phyloP scores from a whole-genome alignment of 768 basidiomycete genomes.

The Lactifluus echinatus region DNA sequence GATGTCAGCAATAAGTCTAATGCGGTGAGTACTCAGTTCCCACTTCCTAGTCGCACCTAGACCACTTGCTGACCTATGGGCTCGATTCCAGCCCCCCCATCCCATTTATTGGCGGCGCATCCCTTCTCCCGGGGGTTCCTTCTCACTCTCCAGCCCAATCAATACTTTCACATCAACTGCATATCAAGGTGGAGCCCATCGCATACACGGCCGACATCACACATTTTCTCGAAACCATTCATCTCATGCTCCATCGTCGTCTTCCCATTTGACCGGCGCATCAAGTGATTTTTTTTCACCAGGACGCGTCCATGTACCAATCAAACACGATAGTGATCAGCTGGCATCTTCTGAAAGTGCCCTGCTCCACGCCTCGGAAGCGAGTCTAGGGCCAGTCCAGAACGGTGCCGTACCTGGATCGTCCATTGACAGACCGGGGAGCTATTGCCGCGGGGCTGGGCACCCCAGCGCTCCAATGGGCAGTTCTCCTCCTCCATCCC shows the following conservation, averaged over 20 bases:
- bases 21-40: slow-evolving; percentile 3
- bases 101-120: slow-evolving; percentile 13
- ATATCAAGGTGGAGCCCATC: slow-evolving; percentile 5
- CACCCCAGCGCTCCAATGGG: slow-evolving; percentile 9
- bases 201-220: slow-evolving; percentile 4
- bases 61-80: not conserved
- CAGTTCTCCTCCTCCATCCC: not conserved
- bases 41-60: not conserved
- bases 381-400: slow-evolving; percentile 19
- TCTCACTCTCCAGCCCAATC: slow-evolving; percentile 10
- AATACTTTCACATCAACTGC: slow-evolving; percentile 3
- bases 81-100: slow-evolving; percentile 6
- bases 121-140: slow-evolving; percentile 12
- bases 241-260: not conserved
- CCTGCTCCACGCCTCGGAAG: slow-evolving; percentile 7
- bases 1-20: slow-evolving; percentile 12
- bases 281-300: not conserved
- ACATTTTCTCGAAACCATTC: not conserved
- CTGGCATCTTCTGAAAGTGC: slow-evolving; percentile 11
- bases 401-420: slow-evolving; percentile 13
- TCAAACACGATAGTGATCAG: slow-evolving; percentile 10
- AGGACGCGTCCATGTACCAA: slow-evolving; percentile 2
- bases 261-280: not conserved
- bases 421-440: slow-evolving; percentile 5
- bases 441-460: slow-evolving; percentile 10